A percentile compares a stretch with the other conserved stretches of the same genome.
Conservation (phyloP, 192 early-diverging fungal genomes). For the Coemansia sp. region DNA sequence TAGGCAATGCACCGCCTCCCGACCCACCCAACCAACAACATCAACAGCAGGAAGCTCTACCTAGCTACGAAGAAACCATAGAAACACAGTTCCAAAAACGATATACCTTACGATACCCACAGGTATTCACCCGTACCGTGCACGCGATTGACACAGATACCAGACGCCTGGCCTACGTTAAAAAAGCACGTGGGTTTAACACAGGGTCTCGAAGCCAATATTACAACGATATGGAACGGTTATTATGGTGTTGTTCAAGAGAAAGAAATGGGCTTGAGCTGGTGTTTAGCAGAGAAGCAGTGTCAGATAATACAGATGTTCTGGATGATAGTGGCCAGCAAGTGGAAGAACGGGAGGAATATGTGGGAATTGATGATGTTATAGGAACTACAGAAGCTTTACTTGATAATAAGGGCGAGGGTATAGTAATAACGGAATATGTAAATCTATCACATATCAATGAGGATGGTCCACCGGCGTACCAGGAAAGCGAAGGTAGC, state of each 20-base stretch:
- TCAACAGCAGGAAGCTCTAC: slow-evolving; percentile 8
- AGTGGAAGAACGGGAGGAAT: background rate
- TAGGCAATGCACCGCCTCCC: background rate
- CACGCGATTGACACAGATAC: slow-evolving; percentile 25
- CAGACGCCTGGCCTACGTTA: slow-evolving; percentile 1
- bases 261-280: slow-evolving; percentile 31
- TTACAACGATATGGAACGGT: background rate
- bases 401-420: slow-evolving; percentile 25
- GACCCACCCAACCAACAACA: background rate
- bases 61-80: slow-evolving; percentile 48
- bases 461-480: slow-evolving; percentile 37
- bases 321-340: background rate
- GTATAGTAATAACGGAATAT: background rate
- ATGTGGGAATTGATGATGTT: background rate
- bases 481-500: slow-evolving; percentile 28
- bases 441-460: background rate
- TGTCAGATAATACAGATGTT: background rate
- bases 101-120: slow-evolving; percentile 29
- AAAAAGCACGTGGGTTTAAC: slow-evolving; percentile 7
- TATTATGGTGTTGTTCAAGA: slow-evolving; percentile 30
- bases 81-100: slow-evolving; percentile 22
- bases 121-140: slow-evolving; percentile 27
- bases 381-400: slow-evolving; percentile 2
- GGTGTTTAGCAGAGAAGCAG: slow-evolving; percentile 29
- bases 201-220: slow-evolving; percentile 7